Base-by-base conservation (phyloP, 306 rosid species). In the Vigna unguiculata region DNA sequence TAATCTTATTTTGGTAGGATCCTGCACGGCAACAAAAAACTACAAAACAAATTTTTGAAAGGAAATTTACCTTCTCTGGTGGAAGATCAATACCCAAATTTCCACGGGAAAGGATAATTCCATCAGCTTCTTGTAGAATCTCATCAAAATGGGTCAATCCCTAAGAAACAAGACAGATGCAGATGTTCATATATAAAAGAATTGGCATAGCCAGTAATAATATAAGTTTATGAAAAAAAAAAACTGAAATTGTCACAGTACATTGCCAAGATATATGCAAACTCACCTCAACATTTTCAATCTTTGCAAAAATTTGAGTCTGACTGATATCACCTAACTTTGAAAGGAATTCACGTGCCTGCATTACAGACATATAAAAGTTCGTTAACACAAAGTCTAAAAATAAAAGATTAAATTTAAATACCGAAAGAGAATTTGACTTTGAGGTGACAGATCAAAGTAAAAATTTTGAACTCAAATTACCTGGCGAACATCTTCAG, bases 21-120 rank as follows among this genome's bases (percentile, higher is more conserved):
- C 63, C 40, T 53, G 69, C 22, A 36, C 25, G 40, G 38, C 19
- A 74, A 48, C 30, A 59, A 40, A 76, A 81, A 55, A 70, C 52
- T 21, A 69, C 21, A 60, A 71, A 51, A 78, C 38, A 32, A 79
- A 24, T 24, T 45, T 64, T 67, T 58, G 32, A 64, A 14, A 54
- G 34, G 51, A 84, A 77, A 58, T 88, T 77, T 71, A 91, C 98
- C 94, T 91, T 94, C 81, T 94, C 98, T 57, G 98, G 96, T 52
- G 98, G 98, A 61, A 94, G 93, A 94, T 94, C 98, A 65, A 94
- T 84, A 9, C 98, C 98, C 93, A 94, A 81, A 79, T 88, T 91
- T 69, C 98, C 98, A 53, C 98, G 97, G 47, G 98, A 86, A 75
- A 94, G 81, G 69, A 94, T 94, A 78, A 94, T 84, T 67, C 98